phyloP scores from a whole-genome alignment of 345 rosid genomes.

The Lepidium didymum region DNA sequence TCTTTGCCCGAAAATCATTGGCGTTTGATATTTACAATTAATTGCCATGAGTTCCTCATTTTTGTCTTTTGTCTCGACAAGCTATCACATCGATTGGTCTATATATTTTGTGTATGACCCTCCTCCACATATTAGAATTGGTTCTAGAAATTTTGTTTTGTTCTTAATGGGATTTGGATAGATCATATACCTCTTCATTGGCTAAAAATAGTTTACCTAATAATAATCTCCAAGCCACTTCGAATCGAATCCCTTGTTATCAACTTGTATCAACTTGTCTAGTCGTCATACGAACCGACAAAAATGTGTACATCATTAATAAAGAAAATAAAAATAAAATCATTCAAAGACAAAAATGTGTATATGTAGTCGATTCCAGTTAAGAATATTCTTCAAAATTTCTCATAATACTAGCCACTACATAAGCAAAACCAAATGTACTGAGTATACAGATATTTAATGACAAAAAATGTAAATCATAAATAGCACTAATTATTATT shows the following conservation, averaged over 20 bases:
- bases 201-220: neutral
- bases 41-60: neutral
- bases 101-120: neutral
- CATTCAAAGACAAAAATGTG: neutral
- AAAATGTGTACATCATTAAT: neutral
- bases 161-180: neutral
- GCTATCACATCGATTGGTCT: constrained; percentile 20
- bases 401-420: neutral
- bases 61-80: constrained; percentile 17
- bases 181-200: neutral
- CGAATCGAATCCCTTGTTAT: constrained; percentile 10
- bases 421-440: neutral
- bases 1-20: constrained; percentile 28
- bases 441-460: neutral
- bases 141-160: neutral
- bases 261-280: constrained; percentile 13
- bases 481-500: too few relatives aligned
- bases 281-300: constrained; percentile 1
- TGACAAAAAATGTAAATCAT: too few relatives aligned
- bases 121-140: constrained; percentile 13
- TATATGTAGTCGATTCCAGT: neutral
- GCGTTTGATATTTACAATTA: constrained; percentile 17
- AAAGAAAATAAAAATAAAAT: too few relatives aligned
- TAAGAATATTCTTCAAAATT: neutral
- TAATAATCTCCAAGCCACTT: constrained; percentile 8